A percentile compares a stretch with the other conserved stretches of the same genome.
These are phyloP conservation scores for Podila minutissima DNA, from an alignment of 192 early-diverging fungal genomes.

Conservation along the genomic window DNA sequence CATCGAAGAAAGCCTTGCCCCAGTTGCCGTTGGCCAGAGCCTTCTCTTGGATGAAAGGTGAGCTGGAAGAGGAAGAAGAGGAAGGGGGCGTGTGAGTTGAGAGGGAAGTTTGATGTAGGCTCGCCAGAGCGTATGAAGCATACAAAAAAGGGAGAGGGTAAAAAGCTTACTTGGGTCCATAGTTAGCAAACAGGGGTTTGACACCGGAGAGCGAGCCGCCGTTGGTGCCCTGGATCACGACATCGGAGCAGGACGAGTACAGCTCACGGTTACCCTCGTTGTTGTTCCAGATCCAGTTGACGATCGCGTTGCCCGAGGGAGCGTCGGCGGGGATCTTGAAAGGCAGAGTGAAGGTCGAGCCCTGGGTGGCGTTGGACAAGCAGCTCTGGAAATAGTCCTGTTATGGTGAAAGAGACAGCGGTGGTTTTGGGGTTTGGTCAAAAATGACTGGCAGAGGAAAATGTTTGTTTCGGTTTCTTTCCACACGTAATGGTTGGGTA, in stretches of 20 bases:
- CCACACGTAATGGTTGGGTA: neutral
- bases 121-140: neutral
- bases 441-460: neutral
- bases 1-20: constrained; percentile 32
- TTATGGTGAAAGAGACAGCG: neutral
- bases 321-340: constrained; percentile 36
- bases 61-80: constrained; percentile 1
- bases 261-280: constrained; percentile 52
- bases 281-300: constrained; percentile 51
- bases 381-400: constrained; percentile 26
- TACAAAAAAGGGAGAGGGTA: neutral
- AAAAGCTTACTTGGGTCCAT: constrained; percentile 25
- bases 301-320: constrained; percentile 31
- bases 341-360: constrained; percentile 11
- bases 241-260: constrained; percentile 37
- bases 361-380: constrained; percentile 24
- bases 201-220: constrained; percentile 46
- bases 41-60: constrained; percentile 24
- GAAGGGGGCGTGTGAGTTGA: neutral
- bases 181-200: constrained; percentile 40
- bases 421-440: neutral
- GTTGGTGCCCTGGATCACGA: constrained; percentile 38
- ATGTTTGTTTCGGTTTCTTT: neutral
- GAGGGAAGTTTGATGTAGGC: neutral
- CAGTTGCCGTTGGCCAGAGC: constrained; percentile 23